Evolutionary conservation across 352 stramenopile genomes (phyloP).

Genomic region (Phytopythium mirpurense): DNA sequence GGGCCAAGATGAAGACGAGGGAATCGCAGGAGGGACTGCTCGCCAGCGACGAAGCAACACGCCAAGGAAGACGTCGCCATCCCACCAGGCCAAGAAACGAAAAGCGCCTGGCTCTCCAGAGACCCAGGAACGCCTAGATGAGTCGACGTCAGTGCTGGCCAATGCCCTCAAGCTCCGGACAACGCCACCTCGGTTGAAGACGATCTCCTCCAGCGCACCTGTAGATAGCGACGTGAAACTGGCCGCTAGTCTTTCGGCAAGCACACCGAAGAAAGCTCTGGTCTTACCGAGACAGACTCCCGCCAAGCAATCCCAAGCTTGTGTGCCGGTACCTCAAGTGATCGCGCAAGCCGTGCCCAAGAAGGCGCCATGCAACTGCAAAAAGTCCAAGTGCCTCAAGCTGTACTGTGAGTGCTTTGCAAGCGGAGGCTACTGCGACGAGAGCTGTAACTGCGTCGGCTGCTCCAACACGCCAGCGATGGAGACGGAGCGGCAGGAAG

Average conservation of each 20-base stretch:
- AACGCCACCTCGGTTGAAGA: neutral
- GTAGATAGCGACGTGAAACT: neutral
- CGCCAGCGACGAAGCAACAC: neutral
- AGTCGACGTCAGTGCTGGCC: neutral
- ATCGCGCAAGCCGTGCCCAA: constrained; percentile 19
- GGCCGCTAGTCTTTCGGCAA: neutral
- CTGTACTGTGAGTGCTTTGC: constrained; percentile 97
- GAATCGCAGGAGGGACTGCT: neutral
- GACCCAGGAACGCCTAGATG: neutral
- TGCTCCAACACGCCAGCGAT: constrained; percentile 89
- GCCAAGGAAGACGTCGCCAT: neutral
- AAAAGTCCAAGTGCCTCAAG: constrained; percentile 97
- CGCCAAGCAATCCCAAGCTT: constrained; percentile 8
- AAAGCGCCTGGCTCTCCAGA: neutral
- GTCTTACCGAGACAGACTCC: constrained; percentile 12
- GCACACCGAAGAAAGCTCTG: neutral
- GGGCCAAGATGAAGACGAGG: neutral
- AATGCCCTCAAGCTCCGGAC: neutral
- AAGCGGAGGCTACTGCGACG: constrained; percentile 87
- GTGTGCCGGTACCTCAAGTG: constrained; percentile 7
- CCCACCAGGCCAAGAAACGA: neutral
- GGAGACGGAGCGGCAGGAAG: constrained; percentile 65
- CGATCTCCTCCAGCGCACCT: neutral
- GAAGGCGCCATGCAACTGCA: constrained; percentile 93
- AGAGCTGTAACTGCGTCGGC: constrained; percentile 89